phyloP scores from a whole-genome alignment of 2,329 filamentous ascomycete genomes.

The Biscogniauxia mediterranea region DNA sequence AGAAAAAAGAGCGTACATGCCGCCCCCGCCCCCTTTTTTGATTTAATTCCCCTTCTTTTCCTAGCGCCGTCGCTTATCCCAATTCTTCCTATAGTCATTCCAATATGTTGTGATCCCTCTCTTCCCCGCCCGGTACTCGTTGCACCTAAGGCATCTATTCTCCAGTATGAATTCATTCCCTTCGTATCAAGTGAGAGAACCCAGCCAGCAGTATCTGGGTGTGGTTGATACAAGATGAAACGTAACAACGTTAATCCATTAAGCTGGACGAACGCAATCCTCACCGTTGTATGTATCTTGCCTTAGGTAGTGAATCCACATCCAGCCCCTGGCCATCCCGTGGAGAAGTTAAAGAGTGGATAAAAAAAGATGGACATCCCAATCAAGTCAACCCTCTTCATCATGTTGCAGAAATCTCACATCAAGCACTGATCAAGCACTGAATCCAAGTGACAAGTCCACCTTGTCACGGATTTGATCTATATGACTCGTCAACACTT shows the following conservation, averaged over 20 bases:
- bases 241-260: not conserved
- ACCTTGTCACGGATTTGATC: slow-evolving; percentile 34
- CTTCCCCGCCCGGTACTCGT: not conserved
- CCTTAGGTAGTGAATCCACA: not conserved
- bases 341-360: not conserved
- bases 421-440: slow-evolving; percentile 3
- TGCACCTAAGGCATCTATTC: not conserved
- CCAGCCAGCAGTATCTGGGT: not conserved
- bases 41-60: not conserved
- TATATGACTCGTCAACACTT: slow-evolving; percentile 9
- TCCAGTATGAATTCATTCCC: not conserved
- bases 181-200: not conserved
- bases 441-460: slow-evolving; percentile 24
- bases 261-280: not conserved
- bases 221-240: not conserved
- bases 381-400: not conserved
- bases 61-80: not conserved
- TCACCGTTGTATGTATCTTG: not conserved
- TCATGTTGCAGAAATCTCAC: not conserved
- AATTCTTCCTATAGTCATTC: not conserved
- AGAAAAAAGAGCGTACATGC: not conserved
- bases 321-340: not conserved
- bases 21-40: not conserved
- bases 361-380: not conserved
- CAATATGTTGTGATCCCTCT: not conserved